Percentiles rank a stretch among this genome's conserved stretches.
Conservation (phyloP, 2,329 filamentous ascomycete species). For the Calonectria naviculata region DNA sequence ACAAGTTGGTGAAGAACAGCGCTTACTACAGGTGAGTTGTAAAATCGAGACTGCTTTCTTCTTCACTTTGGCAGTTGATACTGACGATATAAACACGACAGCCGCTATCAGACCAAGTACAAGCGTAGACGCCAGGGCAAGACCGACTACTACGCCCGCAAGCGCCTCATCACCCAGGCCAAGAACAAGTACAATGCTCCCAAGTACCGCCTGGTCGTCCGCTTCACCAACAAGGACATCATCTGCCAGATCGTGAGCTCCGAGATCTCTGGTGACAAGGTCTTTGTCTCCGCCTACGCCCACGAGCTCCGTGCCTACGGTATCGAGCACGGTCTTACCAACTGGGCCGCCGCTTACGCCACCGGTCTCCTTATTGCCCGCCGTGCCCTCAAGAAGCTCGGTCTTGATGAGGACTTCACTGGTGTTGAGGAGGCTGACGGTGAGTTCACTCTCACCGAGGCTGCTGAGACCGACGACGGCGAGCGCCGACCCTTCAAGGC, state of each 20-base stretch:
- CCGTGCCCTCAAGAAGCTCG: constrained; percentile 96
- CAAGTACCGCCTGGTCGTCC: constrained; percentile 99
- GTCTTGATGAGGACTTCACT: constrained; percentile 89
- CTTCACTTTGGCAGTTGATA: neutral
- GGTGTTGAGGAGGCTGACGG: constrained; percentile 98
- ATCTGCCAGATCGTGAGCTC: constrained; percentile 97
- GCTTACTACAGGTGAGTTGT: constrained; percentile 94
- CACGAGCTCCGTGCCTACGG: constrained; percentile 99
- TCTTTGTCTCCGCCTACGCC: constrained; percentile 90
- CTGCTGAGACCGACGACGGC: constrained; percentile 88
- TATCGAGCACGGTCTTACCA: constrained; percentile 98
- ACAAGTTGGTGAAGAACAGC: constrained; percentile 97
- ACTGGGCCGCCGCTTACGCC: constrained; percentile 98
- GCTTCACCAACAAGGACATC: constrained; percentile 99
- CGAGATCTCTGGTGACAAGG: constrained; percentile 98
- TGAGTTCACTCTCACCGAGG: constrained; percentile 96
- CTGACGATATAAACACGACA: constrained; percentile 54
- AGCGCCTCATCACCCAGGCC: constrained; percentile 99
- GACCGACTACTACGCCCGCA: constrained; percentile 99
- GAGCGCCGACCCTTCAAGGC: constrained; percentile 99
- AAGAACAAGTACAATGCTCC: constrained; percentile 99
- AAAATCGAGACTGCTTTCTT: neutral
- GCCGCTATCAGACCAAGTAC: constrained; percentile 99
- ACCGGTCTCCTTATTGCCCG: constrained; percentile 97
- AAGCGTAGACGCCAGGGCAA: constrained; percentile 95